phyloP scores from a whole-genome alignment of 2,329 filamentous ascomycete species.

The Fusarium sp. region DNA sequence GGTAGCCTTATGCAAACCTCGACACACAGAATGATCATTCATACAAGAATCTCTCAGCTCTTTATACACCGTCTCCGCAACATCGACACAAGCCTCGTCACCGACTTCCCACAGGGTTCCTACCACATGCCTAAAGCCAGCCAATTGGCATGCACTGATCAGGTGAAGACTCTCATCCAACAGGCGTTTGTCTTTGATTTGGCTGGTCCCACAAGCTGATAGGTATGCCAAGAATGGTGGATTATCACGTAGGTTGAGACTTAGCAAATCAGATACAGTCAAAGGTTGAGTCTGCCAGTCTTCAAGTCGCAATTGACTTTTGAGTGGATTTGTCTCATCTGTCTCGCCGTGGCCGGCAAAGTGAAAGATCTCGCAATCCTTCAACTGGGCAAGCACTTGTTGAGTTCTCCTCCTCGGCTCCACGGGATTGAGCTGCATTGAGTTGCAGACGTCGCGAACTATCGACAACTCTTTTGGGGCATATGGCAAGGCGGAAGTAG shows the following conservation, averaged over 20 bases:
- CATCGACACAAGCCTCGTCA: not conserved
- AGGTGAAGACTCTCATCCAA: not conserved
- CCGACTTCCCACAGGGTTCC: not conserved
- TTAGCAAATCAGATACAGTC: not conserved
- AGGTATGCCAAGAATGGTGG: not conserved
- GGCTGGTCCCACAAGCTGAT: not conserved
- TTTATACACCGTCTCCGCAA: not conserved
- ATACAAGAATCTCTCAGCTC: not conserved
- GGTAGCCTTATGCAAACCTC: not conserved
- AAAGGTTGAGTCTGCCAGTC: not conserved
- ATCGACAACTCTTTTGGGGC: not conserved
- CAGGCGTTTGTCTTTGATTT: not conserved
- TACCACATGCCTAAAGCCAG: not conserved
- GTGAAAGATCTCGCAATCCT: not conserved
- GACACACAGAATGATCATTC: not conserved
- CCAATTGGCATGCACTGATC: not conserved
- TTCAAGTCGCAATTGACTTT: not conserved
- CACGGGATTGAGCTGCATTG: fast-evolving
- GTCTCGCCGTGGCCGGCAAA: not conserved
- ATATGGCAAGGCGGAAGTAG: fast-evolving
- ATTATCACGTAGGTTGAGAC: not conserved
- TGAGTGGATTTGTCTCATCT: fast-evolving
- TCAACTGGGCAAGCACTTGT: not conserved
- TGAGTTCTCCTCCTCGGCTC: not conserved
- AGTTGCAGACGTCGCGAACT: not conserved